Evolutionary conservation across 345 rosid genomes (phyloP).

Genomic region (Lepidium africanum): DNA sequence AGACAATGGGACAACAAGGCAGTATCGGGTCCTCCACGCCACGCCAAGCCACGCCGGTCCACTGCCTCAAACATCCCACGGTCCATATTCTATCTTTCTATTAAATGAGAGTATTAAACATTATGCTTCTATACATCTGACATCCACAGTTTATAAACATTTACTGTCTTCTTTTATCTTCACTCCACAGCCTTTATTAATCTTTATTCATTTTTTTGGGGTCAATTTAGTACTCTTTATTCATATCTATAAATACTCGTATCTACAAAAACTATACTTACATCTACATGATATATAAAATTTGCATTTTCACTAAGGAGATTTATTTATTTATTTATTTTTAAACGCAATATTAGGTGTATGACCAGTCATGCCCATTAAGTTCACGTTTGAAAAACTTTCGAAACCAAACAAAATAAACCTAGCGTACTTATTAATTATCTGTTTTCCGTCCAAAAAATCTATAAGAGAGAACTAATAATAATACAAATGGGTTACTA

Average conservation of each 20-base stretch:
- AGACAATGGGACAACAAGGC: constrained; percentile 25
- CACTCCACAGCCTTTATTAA: background rate
- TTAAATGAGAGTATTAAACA: constrained; percentile 15
- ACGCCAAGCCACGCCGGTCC: constrained; percentile 28
- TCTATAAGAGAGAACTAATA: background rate
- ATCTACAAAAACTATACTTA: background rate
- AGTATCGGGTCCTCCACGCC: constrained; percentile 30
- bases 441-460: background rate
- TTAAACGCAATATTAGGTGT: no score
- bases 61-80: constrained; percentile 30
- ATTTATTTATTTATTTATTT: no score
- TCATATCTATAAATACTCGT: background rate
- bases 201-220: background rate
- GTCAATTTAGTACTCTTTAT: background rate
- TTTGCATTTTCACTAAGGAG: no score
- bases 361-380: no score
- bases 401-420: background rate
- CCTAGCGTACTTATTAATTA: background rate
- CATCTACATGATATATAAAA: background rate
- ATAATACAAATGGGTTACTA: background rate
- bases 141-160: background rate
- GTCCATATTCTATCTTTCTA: constrained; percentile 24
- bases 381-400: no score
- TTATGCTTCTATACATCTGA: constrained; percentile 11
- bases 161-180: background rate